Percentiles rank a stretch among this genome's conserved stretches.
These are phyloP conservation scores for Chlorella vulgaris DNA, from an alignment of 139 green algal species.

Conservation along the genomic window DNA sequence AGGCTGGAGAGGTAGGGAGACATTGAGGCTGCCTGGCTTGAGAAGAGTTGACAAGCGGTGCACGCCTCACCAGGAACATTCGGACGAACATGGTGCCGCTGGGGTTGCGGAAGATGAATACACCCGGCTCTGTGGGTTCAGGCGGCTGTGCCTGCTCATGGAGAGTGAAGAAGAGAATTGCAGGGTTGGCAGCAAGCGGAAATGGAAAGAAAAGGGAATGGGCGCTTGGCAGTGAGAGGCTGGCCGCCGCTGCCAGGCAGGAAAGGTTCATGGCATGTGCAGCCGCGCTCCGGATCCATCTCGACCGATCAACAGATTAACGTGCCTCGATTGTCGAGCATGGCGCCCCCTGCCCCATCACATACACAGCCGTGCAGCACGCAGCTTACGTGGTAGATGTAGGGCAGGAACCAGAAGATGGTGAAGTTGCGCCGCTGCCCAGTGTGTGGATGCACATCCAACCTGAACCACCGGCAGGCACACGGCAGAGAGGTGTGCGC, in stretches of 20 bases:
- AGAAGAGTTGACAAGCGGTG: no score
- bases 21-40: no score
- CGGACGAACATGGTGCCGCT: conserved; percentile 6
- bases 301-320: no score
- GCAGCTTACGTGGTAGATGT: conserved; percentile 4
- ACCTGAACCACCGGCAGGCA: neutral
- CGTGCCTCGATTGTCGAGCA: no score
- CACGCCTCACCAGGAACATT: no score
- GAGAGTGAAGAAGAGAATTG: neutral
- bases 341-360: no score
- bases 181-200: neutral
- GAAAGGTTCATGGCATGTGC: no score
- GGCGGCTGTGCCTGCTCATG: neutral
- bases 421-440: neutral
- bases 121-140: neutral
- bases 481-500: neutral
- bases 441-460: conserved; percentile 3
- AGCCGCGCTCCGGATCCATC: no score
- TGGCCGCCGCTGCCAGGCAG: neutral
- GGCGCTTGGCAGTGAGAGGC: no score
- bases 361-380: neutral
- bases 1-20: no score
- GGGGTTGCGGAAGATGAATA: conserved; percentile 20
- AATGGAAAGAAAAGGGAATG: neutral
- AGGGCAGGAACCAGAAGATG: conserved; percentile 10